Evolutionary conservation across 129 eudicot genomes (phyloP).

Genomic region (Solidago caesia): DNA sequence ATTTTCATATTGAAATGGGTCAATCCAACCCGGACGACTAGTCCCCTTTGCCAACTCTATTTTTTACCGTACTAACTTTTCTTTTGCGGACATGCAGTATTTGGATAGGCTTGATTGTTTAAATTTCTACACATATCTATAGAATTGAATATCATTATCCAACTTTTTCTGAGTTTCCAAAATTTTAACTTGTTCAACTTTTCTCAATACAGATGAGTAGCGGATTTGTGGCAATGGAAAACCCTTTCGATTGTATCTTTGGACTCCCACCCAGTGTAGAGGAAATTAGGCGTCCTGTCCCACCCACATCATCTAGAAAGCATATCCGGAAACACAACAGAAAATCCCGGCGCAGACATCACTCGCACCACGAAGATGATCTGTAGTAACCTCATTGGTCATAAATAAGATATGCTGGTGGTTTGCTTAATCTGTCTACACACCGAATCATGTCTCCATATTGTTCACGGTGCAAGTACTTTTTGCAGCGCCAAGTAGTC

Average conservation of each 20-base stretch:
- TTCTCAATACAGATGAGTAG: slow-evolving; percentile 38
- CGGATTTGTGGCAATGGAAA: slow-evolving; percentile 37
- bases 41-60: neutral
- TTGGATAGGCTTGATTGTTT: neutral
- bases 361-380: slow-evolving; percentile 43
- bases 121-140: neutral
- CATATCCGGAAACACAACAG: slow-evolving; percentile 46
- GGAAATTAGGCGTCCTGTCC: slow-evolving; percentile 35
- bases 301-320: slow-evolving; percentile 38
- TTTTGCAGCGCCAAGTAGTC: neutral
- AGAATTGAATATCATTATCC: neutral
- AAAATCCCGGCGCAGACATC: slow-evolving; percentile 59
- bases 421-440: neutral
- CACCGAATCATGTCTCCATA: neutral
- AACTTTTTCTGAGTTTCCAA: neutral
- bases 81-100: neutral
- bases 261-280: slow-evolving; percentile 47
- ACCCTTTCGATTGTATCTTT: slow-evolving; percentile 70
- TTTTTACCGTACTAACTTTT: too few relatives aligned
- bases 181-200: neutral
- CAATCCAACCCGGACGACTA: neutral
- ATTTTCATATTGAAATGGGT: too few relatives aligned
- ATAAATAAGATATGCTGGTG: neutral
- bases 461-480: neutral
- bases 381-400: neutral